Base-by-base conservation (phyloP, 2,329 filamentous ascomycete genomes). In the Sclerotinia subarctica region DNA sequence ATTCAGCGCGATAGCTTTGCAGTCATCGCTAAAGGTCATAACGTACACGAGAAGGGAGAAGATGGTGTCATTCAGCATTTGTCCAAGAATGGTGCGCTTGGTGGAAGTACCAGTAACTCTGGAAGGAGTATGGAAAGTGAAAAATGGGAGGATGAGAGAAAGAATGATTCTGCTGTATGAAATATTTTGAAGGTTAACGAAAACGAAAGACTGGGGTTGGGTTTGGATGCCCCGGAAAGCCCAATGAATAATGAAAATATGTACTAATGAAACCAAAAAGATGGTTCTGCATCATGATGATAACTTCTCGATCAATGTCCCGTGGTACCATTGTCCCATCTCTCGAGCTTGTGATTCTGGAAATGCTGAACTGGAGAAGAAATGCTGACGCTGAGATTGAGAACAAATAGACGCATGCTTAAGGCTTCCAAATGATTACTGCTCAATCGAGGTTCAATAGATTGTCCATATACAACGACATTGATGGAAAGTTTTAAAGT, bases 1-100 rank as follows among this genome's bases (percentile, higher is more conserved):
- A 72, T 86, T 29, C 79, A 86, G 75, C 74, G 84, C 32, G 85
- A 87, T 72, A 83, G 81, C 69, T 72, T 86, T 74, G 78, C 80
- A 53, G 81, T 82, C 72, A 85, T 86, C 67, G 80, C 79, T 1
- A 79, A 79, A 67, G 71, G 84, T 0, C 80, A 83, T 68, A 82
- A 81, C 7, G 76, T 78, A 64, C 83, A 86, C 71, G 82, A 82
- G 67, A 79, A 81, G 8, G 83, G 82, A 2, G 83, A 86, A 65
- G 81, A 85, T 35, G 84, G 82, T 0, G 71, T 86, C 69, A 74
- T 77, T 52, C 77, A 79, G 58, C 79, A 82, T 70, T 73, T 82
- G 66, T 79, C 77, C 5, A 80, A 79, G 69, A 76, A 76, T 1
- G 78, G 78, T 29, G 74, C 75, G 5, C 42, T 78, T 10, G 72